Evolutionary conservation across 129 eudicot species (phyloP).

Genomic region (Flaveria robusta): DNA sequence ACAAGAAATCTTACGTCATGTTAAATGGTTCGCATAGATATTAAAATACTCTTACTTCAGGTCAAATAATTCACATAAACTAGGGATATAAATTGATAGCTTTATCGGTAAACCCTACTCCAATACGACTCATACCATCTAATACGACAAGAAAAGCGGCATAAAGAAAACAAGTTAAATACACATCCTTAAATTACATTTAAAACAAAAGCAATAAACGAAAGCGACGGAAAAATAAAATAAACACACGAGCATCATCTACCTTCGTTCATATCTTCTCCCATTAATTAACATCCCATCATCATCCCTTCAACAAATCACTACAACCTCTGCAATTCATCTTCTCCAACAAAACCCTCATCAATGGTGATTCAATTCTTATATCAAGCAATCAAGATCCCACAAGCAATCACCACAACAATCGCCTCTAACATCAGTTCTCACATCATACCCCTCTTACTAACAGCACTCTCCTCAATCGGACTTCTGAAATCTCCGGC

Average conservation of each 20-base stretch:
- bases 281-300: background rate
- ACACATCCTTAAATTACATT: too few relatives aligned
- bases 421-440: conserved; percentile 31
- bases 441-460: conserved; percentile 35
- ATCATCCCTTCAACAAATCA: background rate
- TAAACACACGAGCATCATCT: background rate
- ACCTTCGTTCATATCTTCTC: conserved; percentile 9
- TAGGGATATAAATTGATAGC: too few relatives aligned
- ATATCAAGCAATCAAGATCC: conserved; percentile 45
- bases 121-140: too few relatives aligned
- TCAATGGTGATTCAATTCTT: conserved; percentile 28
- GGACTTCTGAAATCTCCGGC: conserved; percentile 54
- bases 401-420: conserved; percentile 30
- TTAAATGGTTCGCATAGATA: too few relatives aligned
- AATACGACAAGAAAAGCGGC: too few relatives aligned
- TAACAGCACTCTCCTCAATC: conserved; percentile 39
- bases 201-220: background rate
- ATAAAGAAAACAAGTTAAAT: too few relatives aligned
- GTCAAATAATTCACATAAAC: too few relatives aligned
- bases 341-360: background rate
- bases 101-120: too few relatives aligned
- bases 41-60: too few relatives aligned
- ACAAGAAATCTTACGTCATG: too few relatives aligned
- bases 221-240: background rate
- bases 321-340: background rate